phyloP scores from a whole-genome alignment of 2,329 filamentous ascomycete genomes.

The Cytospora piceicola region DNA sequence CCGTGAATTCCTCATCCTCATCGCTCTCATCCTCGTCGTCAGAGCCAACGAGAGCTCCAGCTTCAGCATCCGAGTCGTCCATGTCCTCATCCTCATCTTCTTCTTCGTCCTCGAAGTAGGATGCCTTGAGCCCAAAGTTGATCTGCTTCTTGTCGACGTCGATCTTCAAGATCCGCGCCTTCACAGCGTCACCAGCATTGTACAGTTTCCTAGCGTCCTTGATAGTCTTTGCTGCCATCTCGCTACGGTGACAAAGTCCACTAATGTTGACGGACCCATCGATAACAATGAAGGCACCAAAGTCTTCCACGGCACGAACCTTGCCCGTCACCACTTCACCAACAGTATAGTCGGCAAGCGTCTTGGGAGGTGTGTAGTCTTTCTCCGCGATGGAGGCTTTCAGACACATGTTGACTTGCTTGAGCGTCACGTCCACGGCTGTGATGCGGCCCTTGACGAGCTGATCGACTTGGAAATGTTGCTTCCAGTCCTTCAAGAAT shows the following conservation, averaged over 20 bases:
- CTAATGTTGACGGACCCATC: slow-evolving; percentile 88
- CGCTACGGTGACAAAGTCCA: slow-evolving; percentile 87
- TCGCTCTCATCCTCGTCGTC: slow-evolving; percentile 51
- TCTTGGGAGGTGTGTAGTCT: slow-evolving; percentile 73
- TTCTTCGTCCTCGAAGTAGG: slow-evolving; percentile 73
- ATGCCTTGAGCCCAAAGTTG: slow-evolving; percentile 90
- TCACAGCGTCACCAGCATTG: slow-evolving; percentile 88
- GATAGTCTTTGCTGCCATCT: slow-evolving; percentile 85
- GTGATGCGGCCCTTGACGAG: slow-evolving; percentile 87
- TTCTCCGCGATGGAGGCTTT: slow-evolving; percentile 84
- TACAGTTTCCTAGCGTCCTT: slow-evolving; percentile 89
- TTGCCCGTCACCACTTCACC: slow-evolving; percentile 88
- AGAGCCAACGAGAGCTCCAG: slow-evolving; percentile 46
- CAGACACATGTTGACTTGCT: slow-evolving; percentile 82
- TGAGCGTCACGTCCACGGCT: slow-evolving; percentile 67
- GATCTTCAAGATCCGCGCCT: slow-evolving; percentile 83
- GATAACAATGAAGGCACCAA: slow-evolving; percentile 90
- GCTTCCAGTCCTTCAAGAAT: slow-evolving; percentile 95
- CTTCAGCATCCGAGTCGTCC: slow-evolving; percentile 50
- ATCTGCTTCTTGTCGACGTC: slow-evolving; percentile 76
- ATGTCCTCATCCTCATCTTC: slow-evolving; percentile 56
- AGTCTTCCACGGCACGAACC: slow-evolving; percentile 91
- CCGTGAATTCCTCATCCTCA: slow-evolving; percentile 55
- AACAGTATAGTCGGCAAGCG: slow-evolving; percentile 74
- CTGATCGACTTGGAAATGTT: slow-evolving; percentile 83